Conservation (phyloP, 2,329 filamentous ascomycete species). For the Fusarium napiforme region DNA sequence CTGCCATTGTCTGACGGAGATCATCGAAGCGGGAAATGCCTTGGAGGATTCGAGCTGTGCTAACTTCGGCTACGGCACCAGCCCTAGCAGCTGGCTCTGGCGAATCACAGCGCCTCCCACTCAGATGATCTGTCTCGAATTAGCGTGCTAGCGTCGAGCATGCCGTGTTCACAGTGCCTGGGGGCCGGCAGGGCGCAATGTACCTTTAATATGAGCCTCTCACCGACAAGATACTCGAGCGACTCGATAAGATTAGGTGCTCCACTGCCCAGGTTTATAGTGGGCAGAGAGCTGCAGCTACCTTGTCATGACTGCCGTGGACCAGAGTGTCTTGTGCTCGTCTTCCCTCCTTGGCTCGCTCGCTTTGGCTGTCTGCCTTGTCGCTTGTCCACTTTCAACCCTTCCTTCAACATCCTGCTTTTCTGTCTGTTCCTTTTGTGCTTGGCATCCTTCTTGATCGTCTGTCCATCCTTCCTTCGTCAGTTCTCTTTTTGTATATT, state of each 20-base stretch:
- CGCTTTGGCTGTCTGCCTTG: slow-evolving; percentile 2
- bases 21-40: neutral
- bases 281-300: slow-evolving; percentile 6
- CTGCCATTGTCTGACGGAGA: neutral
- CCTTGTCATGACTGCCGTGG: slow-evolving; percentile 1
- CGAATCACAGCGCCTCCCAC: slow-evolving; percentile 3
- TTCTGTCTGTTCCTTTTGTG: neutral
- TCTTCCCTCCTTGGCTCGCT: slow-evolving; percentile 8
- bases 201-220: neutral
- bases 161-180: neutral
- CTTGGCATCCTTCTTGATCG: neutral
- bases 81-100: neutral
- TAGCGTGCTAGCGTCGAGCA: neutral
- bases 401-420: neutral
- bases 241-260: slow-evolving; percentile 21
- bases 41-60: neutral
- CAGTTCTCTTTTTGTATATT: neutral
- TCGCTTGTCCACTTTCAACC: slow-evolving; percentile 14
- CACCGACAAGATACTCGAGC: neutral
- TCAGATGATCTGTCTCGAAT: slow-evolving; percentile 28
- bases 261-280: slow-evolving; percentile 9
- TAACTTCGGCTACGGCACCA: slow-evolving; percentile 17
- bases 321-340: neutral
- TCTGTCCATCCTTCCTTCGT: neutral
- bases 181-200: slow-evolving; percentile 19